Conservation (phyloP, 2,329 filamentous ascomycete genomes). For the Stemphylium vesicarium region DNA sequence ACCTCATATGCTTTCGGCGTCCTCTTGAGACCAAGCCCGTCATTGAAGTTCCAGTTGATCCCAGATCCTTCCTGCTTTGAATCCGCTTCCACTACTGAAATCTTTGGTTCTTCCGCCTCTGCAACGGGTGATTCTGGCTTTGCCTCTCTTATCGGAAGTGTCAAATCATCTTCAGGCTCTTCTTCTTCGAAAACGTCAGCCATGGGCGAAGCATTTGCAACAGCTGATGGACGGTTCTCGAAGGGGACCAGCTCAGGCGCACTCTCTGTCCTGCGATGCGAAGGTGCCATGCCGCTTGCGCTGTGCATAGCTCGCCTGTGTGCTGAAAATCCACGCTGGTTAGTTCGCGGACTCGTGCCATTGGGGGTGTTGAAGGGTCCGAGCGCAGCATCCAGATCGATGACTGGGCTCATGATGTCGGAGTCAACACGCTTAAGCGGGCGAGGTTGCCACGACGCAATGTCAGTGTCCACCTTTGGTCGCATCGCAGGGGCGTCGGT, state of each 20-base stretch:
- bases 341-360: conserved; percentile 67
- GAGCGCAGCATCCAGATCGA: conserved; percentile 91
- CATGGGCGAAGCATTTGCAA: conserved; percentile 75
- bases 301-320: conserved; percentile 76
- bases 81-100: conserved; percentile 56
- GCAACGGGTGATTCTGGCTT: conserved; percentile 24
- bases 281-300: conserved; percentile 76
- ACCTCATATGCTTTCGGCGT: conserved; percentile 15
- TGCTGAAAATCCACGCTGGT: conserved; percentile 44
- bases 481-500: conserved; percentile 28
- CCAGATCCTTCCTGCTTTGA: conserved; percentile 45
- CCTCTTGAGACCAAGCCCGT: conserved; percentile 47
- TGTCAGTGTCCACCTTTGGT: conserved; percentile 42
- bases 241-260: conserved; percentile 81
- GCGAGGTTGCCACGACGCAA: conserved; percentile 48
- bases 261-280: conserved; percentile 79
- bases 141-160: conserved; percentile 13
- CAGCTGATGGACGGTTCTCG: conserved; percentile 57
- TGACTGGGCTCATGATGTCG: conserved; percentile 79
- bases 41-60: conserved; percentile 54
- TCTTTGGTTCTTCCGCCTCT: conserved; percentile 50
- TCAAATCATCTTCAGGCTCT: conserved; percentile 65
- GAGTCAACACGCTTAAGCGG: conserved; percentile 47
- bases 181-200: conserved; percentile 88
- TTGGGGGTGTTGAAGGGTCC: conserved; percentile 88